phyloP scores from a whole-genome alignment of 257 asterid genomes.

The Przewalskia tangutica region DNA sequence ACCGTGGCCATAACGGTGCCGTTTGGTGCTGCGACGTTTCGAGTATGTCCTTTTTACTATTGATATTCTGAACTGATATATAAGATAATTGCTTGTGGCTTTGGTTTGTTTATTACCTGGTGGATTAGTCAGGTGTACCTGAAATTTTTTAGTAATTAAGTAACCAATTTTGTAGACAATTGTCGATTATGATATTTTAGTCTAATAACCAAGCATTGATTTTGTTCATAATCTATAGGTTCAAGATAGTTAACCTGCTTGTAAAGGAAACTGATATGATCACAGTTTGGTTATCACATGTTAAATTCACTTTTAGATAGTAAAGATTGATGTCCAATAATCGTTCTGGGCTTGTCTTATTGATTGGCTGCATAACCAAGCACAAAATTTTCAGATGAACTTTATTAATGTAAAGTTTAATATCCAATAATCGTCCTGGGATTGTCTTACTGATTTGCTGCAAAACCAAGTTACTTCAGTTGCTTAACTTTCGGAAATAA shows the following conservation, averaged over 20 bases:
- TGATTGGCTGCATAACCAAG: neutral
- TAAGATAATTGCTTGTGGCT: neutral
- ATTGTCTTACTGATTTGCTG: neutral
- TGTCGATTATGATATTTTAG: neutral
- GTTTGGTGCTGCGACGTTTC: constrained; percentile 96
- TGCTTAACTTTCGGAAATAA: neutral
- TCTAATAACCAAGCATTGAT: neutral
- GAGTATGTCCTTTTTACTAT: constrained; percentile 17
- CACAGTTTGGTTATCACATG: neutral
- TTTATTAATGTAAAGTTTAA: neutral
- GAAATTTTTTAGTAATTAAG: neutral
- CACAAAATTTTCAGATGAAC: neutral
- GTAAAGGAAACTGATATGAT: neutral
- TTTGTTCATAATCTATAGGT: neutral
- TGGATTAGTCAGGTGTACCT: neutral
- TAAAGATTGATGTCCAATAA: neutral
- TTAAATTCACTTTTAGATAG: neutral
- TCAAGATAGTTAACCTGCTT: neutral
- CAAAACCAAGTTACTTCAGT: neutral
- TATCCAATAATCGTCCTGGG: neutral
- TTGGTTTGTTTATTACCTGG: no score
- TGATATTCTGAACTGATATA: neutral
- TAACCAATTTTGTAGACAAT: neutral
- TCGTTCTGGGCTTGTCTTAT: neutral
- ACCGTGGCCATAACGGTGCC: constrained; percentile 91